Evolutionary conservation across 495 filamentous ascomycete genomes (phyloP), one percentile per base, ranked within the genome.

Genomic region (Schizothecium vesticola): DNA sequence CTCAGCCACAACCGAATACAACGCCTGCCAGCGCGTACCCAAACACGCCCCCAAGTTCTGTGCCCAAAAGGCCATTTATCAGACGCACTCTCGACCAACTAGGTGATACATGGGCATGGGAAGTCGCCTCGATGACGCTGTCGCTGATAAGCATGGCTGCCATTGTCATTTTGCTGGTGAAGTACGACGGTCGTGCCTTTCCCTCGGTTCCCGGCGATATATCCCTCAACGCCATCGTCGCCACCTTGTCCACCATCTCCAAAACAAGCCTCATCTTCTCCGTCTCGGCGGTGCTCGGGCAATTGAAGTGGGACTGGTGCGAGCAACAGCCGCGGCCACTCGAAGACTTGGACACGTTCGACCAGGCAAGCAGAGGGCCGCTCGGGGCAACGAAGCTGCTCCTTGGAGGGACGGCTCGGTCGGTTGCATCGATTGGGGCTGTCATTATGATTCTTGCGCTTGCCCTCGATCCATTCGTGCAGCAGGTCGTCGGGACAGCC

Each of bases 221-320:
- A 43, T 43, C 33, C 13, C 33, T 43, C 33, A 43, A 43, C 33
- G 33, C 13, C 13, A 43, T 43, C 13, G 33, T 43, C 12, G 33
- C 33, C 4, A 43, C 33, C 3, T 6, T 43, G 33, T 43, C 33
- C 3, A 19, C 33, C 13, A 43, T 43, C 33, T 43, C 33, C 4
- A 43, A 43, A 13, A 19, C 33, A 5, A 43, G 33, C 13, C 33
- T 43, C 13, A 43, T 43, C 4, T 43, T 43, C 13, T 43, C 33
- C 13, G 33, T 43, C 13, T 64, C 61, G 3, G 9, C 61, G 0
- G 36, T 24, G 3, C 9, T 64, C 21, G 61, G 61, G 0, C 31
- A 64, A 19, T 3, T 25, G 31, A 64, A 64, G 19, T 64, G 61
- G 61, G 29, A 63, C 61, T 55, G 29, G 61, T 63, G 8, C 33